Conservation (phyloP, 2,329 filamentous ascomycete genomes). For the Tricladium varicosporioides region DNA sequence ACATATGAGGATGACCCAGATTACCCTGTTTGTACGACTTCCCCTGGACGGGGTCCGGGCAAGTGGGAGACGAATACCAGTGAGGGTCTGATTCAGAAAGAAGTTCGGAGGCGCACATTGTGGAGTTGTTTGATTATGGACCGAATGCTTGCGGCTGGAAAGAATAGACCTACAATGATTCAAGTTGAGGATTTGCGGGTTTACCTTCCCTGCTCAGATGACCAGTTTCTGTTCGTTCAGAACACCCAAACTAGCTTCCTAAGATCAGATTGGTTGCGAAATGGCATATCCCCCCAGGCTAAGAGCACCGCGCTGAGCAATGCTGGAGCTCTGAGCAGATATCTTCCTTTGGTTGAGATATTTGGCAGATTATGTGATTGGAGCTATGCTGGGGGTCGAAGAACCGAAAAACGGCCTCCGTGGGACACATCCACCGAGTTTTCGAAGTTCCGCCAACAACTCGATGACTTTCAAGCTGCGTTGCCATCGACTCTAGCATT, state of each 20-base stretch:
- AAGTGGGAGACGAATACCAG: too few relatives aligned
- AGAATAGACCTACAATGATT: conserved; percentile 58
- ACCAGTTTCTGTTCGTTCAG: conserved; percentile 60
- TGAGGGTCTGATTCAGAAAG: conserved; percentile 53
- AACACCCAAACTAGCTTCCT: conserved; percentile 55
- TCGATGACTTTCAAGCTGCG: conserved; percentile 51
- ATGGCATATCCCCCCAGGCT: conserved; percentile 39
- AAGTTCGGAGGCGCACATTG: conserved; percentile 67
- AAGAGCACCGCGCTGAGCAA: too few relatives aligned
- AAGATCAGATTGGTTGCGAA: conserved; percentile 40
- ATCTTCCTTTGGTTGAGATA: conserved; percentile 57
- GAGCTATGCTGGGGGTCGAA: conserved; percentile 51
- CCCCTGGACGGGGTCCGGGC: too few relatives aligned
- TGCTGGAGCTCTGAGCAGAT: conserved; percentile 41
- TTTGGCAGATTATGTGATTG: conserved; percentile 58
- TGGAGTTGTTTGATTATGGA: conserved; percentile 75
- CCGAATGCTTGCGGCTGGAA: conserved; percentile 64
- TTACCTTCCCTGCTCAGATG: conserved; percentile 66
- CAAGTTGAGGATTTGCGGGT: conserved; percentile 53
- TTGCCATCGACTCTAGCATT: conserved; percentile 55
- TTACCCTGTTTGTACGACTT: too few relatives aligned
- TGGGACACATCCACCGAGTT: conserved; percentile 59
- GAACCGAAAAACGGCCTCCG: conserved; percentile 50
- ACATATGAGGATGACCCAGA: conserved; percentile 51
- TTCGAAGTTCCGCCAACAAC: conserved; percentile 47